Base-by-base conservation (phyloP, 495 filamentous ascomycete species). In the Diplogelasinospora grovesii region DNA sequence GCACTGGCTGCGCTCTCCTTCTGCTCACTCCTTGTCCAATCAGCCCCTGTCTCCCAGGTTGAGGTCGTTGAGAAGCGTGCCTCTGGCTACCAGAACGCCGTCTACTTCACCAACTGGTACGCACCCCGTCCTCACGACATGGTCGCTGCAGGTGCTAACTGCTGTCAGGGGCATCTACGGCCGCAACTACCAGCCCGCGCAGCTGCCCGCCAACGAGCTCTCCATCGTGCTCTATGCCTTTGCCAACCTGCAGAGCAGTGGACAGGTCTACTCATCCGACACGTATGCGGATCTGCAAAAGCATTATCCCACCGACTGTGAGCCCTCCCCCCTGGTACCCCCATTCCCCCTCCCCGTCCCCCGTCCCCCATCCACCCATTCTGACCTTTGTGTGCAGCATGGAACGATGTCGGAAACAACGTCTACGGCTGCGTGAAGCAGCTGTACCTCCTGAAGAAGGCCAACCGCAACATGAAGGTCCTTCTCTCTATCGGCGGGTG, bases 141-240 rank as follows among this genome's bases (percentile, higher is more conserved):
- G 9, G 6, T 10, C 27, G 38, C 19, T 18, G 3, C n/a, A n/a
- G n/a, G n/a, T n/a, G 19, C 45, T 62, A 36, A 56, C 39, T 24
- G 8, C 5, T 21, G 8, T 5, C 39, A 68, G 87, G 88, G 85
- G 81, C 23, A 93, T 94, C 48, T 94, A 94, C 53, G 85, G 74
- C 29, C 73, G 89, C 49, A 79, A 85, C 49, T 86, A 88, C 60
- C 75, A 89, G 38, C 85, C 86, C 2, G 74, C 84, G 40, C 78
- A 90, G 50, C 70, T 97, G 16, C 89, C 89, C 0, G 85, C 75
- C 1, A 71, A 79, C 11, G 75, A 95, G 44, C 61, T 97, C 43
- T 95, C 86, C 5, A 88, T 95, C 56, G 70, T 96, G 3, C 71
- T 95, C 5, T 95, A 95, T 58, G 74, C 89, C 22, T 97, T 97